Evolutionary conservation across 2,329 filamentous ascomycete species (phyloP), one percentile per base, ranked within the genome.

Genomic region (Epichloe glyceriae): DNA sequence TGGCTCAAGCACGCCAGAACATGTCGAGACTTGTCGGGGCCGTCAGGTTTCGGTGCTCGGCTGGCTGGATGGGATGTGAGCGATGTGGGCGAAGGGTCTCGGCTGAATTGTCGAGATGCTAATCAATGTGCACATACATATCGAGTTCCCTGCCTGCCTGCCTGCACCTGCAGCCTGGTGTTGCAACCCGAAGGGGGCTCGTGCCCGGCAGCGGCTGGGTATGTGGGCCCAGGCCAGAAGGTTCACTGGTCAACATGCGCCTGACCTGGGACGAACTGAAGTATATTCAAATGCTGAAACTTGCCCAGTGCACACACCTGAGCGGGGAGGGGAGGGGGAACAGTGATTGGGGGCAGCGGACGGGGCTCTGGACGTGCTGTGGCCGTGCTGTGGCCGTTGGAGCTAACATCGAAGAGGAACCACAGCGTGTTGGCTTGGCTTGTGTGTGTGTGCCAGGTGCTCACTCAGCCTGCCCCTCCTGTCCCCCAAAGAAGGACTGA

Each of bases 351-450:
- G 26, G 26, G 26, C 26, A 30, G 8, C 26, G 26, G 1, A 22
- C 20, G 20, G 20, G 20, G 20, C 3, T 22, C 20, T 22, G 20
- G 20, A 22, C 3, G 20, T 3, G 20, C 20, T 22, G 20, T 22
- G 20, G 20, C 20, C 26, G 7, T 6, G 26, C 26, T 30, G 1
- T 30, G 26, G 26, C 26, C 8, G 2, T 3, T 26, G 0, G 7
- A 26, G 7, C 26, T 8, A 26, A 26, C 7, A 26, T 26, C 8
- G 0, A 26, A 26, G 26, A 26, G 7, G 26, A 26, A 26, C 14
- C 43, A 15, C n/a, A 19, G n/a, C 30, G 50, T 51, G 39, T 51
- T 51, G 33, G 34, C 41, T 48, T 33, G 40, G 26, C 26, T 30
- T 38, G 35, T 38, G 35, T n/a, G 5, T 14, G 35, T 38, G 35